These are phyloP conservation scores for Chalciporus pseudorubinellus DNA, from an alignment of 768 basidiomycete genomes.

Conservation along the genomic window DNA sequence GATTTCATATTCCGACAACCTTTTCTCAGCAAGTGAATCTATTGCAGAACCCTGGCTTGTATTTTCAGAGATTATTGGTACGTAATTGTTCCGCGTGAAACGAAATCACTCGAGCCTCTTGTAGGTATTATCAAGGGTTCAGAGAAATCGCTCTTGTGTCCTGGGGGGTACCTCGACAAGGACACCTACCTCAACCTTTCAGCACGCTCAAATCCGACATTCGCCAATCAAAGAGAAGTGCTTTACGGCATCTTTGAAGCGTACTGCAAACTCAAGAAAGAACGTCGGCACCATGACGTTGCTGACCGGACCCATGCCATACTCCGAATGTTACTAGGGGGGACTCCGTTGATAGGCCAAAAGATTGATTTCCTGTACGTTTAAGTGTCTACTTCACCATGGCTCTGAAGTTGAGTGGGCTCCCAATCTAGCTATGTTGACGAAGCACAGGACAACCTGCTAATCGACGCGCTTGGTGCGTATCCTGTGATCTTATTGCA, in stretches of 20 bases:
- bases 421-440: no score
- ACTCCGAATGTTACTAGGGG: constrained; percentile 33
- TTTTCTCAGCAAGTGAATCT: neutral
- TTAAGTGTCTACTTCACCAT: no score
- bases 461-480: no score
- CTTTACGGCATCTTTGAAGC: constrained; percentile 54
- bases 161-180: constrained; percentile 41
- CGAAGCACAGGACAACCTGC: no score
- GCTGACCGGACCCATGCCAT: constrained; percentile 65
- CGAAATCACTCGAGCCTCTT: neutral
- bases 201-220: constrained; percentile 50
- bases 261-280: constrained; percentile 49
- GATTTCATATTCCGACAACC: neutral
- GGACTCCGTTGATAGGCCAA: constrained; percentile 34
- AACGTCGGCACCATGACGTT: constrained; percentile 46
- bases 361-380: constrained; percentile 57
- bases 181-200: constrained; percentile 48
- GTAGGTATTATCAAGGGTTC: constrained; percentile 68
- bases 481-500: no score
- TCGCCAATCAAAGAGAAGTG: constrained; percentile 45
- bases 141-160: constrained; percentile 42
- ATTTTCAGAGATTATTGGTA: constrained; percentile 65
- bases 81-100: constrained; percentile 4
- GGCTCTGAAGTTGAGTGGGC: no score
- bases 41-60: constrained; percentile 56